Percentiles rank a stretch among this genome's conserved stretches.
Conservation (phyloP, 768 basidiomycete genomes). For the Mycena albidolilacea region DNA sequence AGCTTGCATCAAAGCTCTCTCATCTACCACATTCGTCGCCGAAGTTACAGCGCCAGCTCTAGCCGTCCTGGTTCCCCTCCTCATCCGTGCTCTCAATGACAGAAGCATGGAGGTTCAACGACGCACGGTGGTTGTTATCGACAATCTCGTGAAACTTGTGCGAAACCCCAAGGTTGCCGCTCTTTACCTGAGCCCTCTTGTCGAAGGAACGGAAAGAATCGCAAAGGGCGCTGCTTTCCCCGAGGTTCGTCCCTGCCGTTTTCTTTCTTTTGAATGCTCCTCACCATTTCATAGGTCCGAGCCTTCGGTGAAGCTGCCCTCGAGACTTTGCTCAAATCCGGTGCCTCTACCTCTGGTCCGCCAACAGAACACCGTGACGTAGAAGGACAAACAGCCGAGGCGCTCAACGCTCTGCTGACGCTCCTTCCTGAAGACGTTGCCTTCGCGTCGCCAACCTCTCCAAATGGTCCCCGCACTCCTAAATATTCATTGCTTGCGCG, state of each 20-base stretch:
- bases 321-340: conserved; percentile 84
- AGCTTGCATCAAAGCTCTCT: conserved; percentile 94
- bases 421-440: conserved; percentile 69
- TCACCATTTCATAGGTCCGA: conserved; percentile 70
- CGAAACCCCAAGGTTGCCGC: conserved; percentile 93
- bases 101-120: conserved; percentile 97
- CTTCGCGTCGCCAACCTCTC: conserved; percentile 55
- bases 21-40: conserved; percentile 95
- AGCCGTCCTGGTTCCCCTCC: conserved; percentile 93
- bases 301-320: conserved; percentile 92
- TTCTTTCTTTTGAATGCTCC: conserved; percentile 17
- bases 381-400: conserved; percentile 71
- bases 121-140: conserved; percentile 93
- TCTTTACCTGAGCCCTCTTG: conserved; percentile 86
- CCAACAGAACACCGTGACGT: conserved; percentile 82
- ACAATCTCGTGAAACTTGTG: conserved; percentile 98
- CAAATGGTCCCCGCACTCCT: conserved; percentile 67
- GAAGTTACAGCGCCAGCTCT: conserved; percentile 98
- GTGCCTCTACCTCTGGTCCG: conserved; percentile 82
- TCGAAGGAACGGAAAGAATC: conserved; percentile 93
- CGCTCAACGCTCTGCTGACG: conserved; percentile 69
- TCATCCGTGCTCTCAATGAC: conserved; percentile 93
- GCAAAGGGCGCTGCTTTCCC: conserved; percentile 95
- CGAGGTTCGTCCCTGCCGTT: conserved; percentile 68
- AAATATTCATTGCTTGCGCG: conserved; percentile 71